Base-by-base conservation (phyloP, 805 yeast genomes). In the Kregervanrija pseudodelftensis region DNA sequence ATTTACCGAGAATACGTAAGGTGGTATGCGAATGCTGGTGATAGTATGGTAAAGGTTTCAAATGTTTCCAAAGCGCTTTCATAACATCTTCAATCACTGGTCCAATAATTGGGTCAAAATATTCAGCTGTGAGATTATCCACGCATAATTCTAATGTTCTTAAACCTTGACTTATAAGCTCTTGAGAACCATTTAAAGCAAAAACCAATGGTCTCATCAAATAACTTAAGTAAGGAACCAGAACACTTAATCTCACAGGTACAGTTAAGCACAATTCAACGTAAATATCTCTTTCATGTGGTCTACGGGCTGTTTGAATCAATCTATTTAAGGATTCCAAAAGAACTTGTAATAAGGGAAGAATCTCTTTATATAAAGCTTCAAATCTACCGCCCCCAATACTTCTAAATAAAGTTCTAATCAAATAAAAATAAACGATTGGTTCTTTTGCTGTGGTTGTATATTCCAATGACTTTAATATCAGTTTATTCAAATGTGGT, bases 311-410 rank as follows among this genome's bases (percentile, higher is more conserved):
- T 17, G 88, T 84, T 22, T 80, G 73, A 36, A 93, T 80, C 70
- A 90, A 74, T 53, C 86, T 77, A 61, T 91, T 91, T 51, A 93
- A 72, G 2, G 95, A 82, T 50, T 89, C 96, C 36, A 93, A 68
- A 36, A 93, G 67, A 1, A 85, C 88, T 45, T 95, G 98, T 37
- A 93, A 67, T 34, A 93, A 71, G 0, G 99, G 99, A 69, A 89
- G 76, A 14, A 95, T 91, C 49, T 90, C 95, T 54, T 93, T 87
- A 68, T 95, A 95, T 13, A 93, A 69, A 43, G 82, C 80, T 62
- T 93, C 99, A 60, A 93, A 91, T 47, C 98, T 72, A 7, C 99
- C 99, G 41, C 99, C 98, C 32, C 97, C 96, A 39, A 93, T 90
- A 56, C 95, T 85, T 63, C 98, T 74, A 70, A 93, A 93, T 41